These are phyloP conservation scores for Russula griseocarnosa DNA, from an alignment of 768 basidiomycete genomes.

Conservation along the genomic window DNA sequence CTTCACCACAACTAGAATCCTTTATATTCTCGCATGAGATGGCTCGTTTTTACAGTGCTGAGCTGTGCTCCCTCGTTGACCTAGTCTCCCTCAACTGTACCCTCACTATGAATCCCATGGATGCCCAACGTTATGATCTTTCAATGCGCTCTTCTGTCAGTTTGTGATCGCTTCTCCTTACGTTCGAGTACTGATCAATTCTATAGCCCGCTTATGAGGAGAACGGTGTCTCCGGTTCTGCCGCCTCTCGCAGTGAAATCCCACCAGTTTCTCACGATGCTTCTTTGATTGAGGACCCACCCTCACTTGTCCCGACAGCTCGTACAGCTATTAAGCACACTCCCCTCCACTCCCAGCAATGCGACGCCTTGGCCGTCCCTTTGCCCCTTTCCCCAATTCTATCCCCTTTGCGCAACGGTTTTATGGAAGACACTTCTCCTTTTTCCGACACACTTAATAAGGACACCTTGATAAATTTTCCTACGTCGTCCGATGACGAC, in stretches of 20 bases:
- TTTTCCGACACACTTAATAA: not conserved
- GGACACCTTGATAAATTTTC: not conserved
- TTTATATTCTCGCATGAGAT: not conserved
- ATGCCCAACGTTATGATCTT: slow-evolving; percentile 21
- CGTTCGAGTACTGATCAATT: not conserved
- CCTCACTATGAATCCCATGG: slow-evolving; percentile 5
- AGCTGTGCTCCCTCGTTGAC: not conserved
- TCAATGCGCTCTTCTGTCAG: slow-evolving; percentile 10
- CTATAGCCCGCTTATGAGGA: slow-evolving; percentile 10
- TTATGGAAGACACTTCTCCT: not conserved
- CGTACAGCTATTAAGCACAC: slow-evolving; percentile 1
- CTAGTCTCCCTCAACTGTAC: not conserved
- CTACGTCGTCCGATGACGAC: not conserved
- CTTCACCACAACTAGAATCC: slow-evolving; percentile 3
- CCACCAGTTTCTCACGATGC: not conserved
- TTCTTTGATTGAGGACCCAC: slow-evolving; percentile 10
- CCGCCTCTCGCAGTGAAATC: not conserved
- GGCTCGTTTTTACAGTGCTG: not conserved
- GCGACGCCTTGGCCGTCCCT: slow-evolving; percentile 7
- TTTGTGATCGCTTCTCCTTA: not conserved
- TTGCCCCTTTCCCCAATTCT: slow-evolving; percentile 4
- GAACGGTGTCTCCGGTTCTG: not conserved
- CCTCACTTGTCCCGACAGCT: not conserved
- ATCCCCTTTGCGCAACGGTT: not conserved
- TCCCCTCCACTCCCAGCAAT: slow-evolving; percentile 5